Base-by-base conservation (phyloP, 2,329 filamentous ascomycete species). In the Paramyrothecium sp. region DNA sequence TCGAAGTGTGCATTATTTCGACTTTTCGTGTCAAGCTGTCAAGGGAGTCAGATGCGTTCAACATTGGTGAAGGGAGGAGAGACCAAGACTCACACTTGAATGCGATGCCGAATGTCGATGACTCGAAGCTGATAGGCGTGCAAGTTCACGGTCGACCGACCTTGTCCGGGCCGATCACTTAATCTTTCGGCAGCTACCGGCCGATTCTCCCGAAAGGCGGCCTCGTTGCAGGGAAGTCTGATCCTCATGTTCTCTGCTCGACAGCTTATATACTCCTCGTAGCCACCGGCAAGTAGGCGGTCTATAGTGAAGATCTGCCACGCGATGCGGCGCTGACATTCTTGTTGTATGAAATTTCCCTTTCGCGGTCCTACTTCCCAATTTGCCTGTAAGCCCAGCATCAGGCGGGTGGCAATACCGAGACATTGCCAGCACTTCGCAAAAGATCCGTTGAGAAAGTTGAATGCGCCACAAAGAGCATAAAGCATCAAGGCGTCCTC, bases 381-480 rank as follows among this genome's bases (percentile, higher is more conserved):
- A 60, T 77, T 77, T 10, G 74, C 59, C 54, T 75, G 75, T 22
- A 76, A 61, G 13, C 73, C 74, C 19, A 71, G 64, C 67, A 76
- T 71, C 47, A 75, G 63, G 20, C 74, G 68, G 10, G 68, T 67
- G 3, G 72, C 73, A 8, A 74, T 63, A 7, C 72, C 72, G 50
- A 74, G 69, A 51, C 72, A 73, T 56, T 75, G 72, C 74, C 75
- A 77, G 12, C 74, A 70, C 59, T 75, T 75, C 56, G 72, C 70
- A 54, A 73, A 71, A 33, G 71, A 69, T 22, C 71, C 71, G 11
- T 68, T 66, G 23, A 75, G 61, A 34, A 75, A 67, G 58, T 76
- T 72, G 57, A 74, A 73, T 7, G 68, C 64, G 20, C 72, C 69
- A 59, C 69, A 72, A 3, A 76, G 63, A 5, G 72, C 67, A 50